These are phyloP conservation scores for Dendrocalamus sinicus DNA, from an alignment of 176 grass and related monocot genomes.

Conservation along the genomic window DNA sequence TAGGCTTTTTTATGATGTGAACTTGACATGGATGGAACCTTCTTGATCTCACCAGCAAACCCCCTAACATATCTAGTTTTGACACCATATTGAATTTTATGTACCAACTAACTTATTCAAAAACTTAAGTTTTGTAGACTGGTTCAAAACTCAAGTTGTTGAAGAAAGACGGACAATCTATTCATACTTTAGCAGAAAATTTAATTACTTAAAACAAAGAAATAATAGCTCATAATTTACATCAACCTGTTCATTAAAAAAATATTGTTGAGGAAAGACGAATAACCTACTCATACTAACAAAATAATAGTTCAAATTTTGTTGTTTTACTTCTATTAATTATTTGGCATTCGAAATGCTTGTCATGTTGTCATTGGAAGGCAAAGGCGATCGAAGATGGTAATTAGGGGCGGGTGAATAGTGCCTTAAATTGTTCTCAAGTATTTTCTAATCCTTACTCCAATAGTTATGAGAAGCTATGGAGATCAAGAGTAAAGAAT, in stretches of 20 bases:
- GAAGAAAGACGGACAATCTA: not conserved
- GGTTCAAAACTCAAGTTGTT: not conserved
- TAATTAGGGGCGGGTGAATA: too few relatives aligned
- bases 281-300: not conserved
- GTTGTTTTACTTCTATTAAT: not conserved
- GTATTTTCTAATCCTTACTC: too few relatives aligned
- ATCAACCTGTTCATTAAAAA: too few relatives aligned
- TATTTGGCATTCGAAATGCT: not conserved
- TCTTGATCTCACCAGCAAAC: not conserved
- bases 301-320: not conserved
- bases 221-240: not conserved
- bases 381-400: not conserved
- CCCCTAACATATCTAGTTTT: not conserved
- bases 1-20: not conserved
- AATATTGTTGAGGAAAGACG: not conserved
- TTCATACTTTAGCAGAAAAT: not conserved
- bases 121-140: not conserved
- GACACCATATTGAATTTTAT: not conserved
- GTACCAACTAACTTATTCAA: not conserved
- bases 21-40: not conserved
- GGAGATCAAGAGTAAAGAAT: too few relatives aligned
- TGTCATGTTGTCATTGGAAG: not conserved
- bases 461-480: too few relatives aligned
- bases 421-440: too few relatives aligned
- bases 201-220: not conserved